phyloP scores from a whole-genome alignment of 2,329 filamentous ascomycete species.

The Venturia oleaginea region DNA sequence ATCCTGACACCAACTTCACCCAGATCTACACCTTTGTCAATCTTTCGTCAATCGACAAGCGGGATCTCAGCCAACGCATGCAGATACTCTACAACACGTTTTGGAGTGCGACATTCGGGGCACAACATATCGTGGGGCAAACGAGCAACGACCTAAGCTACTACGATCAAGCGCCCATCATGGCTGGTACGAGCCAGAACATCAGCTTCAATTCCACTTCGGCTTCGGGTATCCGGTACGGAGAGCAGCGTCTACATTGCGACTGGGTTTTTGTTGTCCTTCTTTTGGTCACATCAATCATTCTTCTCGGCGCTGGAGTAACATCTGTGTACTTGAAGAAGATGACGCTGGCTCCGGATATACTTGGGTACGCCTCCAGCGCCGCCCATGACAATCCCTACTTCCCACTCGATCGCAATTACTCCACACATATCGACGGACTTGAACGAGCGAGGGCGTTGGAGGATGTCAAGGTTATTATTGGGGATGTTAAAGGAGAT shows the following conservation, averaged over 20 bases:
- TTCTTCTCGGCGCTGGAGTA: background rate
- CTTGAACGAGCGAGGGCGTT: constrained; percentile 28
- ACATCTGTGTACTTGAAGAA: background rate
- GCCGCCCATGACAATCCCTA: constrained; percentile 22
- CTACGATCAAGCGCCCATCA: background rate
- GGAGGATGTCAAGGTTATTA: constrained; percentile 23
- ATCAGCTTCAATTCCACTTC: constrained; percentile 1
- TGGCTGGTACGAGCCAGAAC: background rate
- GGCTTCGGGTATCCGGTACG: background rate
- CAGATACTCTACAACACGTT: background rate
- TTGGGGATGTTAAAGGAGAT: constrained; percentile 25
- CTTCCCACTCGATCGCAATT: constrained; percentile 21
- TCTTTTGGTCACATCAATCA: background rate
- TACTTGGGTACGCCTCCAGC: background rate
- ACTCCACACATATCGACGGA: constrained; percentile 24
- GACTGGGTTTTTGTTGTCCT: background rate
- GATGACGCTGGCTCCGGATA: background rate
- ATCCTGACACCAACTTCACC: constrained; percentile 1
- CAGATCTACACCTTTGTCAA: constrained; percentile 1
- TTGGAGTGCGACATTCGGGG: background rate
- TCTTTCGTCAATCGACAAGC: background rate
- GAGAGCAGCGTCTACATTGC: background rate
- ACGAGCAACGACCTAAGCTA: background rate
- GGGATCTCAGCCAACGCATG: background rate
- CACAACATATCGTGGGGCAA: background rate